These are phyloP conservation scores for Acacia pycnantha DNA, from an alignment of 331 rosid genomes.

Conservation along the genomic window DNA sequence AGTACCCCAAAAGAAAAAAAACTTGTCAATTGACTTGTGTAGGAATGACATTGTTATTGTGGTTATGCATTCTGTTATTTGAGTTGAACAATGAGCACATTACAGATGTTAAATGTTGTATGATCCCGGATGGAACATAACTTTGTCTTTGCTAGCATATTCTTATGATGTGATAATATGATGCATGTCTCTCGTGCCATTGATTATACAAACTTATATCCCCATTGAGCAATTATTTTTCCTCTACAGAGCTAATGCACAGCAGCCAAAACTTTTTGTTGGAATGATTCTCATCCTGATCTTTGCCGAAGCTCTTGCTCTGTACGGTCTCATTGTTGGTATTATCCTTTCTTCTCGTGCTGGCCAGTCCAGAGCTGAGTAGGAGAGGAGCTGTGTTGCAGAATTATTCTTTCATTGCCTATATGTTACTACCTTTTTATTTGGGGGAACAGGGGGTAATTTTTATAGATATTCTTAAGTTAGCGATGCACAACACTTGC, in stretches of 20 bases:
- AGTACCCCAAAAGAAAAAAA: too few relatives aligned
- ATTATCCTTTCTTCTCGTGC: conserved; percentile 70
- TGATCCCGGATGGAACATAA: background rate
- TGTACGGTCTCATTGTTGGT: conserved; percentile 70
- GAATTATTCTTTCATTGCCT: conserved; percentile 37
- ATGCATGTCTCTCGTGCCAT: background rate
- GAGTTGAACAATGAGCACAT: background rate
- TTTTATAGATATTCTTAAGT: conserved; percentile 17
- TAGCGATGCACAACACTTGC: conserved; percentile 23
- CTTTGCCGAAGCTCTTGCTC: conserved; percentile 68
- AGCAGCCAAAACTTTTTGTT: conserved; percentile 73
- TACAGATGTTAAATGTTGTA: background rate
- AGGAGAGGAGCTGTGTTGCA: conserved; percentile 26
- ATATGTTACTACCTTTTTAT: conserved; percentile 19
- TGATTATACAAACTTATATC: background rate
- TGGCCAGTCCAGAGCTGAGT: conserved; percentile 74
- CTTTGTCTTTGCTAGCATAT: conserved; percentile 6
- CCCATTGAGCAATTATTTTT: conserved; percentile 1
- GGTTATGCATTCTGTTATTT: background rate
- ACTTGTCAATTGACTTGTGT: background rate
- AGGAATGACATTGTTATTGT: background rate
- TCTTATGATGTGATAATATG: background rate
- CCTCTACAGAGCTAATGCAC: conserved; percentile 67
- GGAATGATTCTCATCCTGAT: conserved; percentile 70
- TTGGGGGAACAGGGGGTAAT: background rate